A percentile compares a stretch with the other conserved stretches of the same genome.
Evolutionary conservation across 768 basidiomycete genomes (phyloP).

Genomic region (Mycena capillaripes): DNA sequence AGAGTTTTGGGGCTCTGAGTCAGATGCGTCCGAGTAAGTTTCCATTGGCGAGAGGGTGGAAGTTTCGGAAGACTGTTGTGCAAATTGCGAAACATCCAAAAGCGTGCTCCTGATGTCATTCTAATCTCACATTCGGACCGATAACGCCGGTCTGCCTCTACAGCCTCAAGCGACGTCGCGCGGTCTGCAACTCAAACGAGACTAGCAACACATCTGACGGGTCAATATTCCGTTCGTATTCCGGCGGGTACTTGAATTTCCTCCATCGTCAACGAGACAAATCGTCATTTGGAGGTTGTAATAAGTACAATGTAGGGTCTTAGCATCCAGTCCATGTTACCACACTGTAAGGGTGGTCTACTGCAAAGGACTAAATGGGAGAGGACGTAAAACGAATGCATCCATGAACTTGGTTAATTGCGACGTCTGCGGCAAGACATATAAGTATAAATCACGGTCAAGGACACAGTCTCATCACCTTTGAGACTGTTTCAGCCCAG

Average conservation of each 20-base stretch:
- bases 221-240: no score
- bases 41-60: conserved; percentile 53
- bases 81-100: conserved; percentile 31
- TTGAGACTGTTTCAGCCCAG: conserved; percentile 95
- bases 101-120: neutral
- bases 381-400: conserved; percentile 83
- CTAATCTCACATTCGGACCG: no score
- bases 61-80: conserved; percentile 26
- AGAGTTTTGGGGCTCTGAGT: conserved; percentile 65
- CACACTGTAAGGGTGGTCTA: conserved; percentile 49
- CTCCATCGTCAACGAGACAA: no score
- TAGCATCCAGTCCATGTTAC: neutral
- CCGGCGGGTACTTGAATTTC: no score
- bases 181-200: no score
- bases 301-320: conserved; percentile 17
- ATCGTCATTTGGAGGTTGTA: neutral
- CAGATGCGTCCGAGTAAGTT: conserved; percentile 73
- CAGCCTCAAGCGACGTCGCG: no score
- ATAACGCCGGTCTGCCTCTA: no score
- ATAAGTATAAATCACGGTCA: conserved; percentile 18
- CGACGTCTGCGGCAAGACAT: conserved; percentile 74
- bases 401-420: conserved; percentile 91
- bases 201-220: no score
- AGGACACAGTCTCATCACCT: conserved; percentile 64
- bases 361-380: conserved; percentile 90